Percentiles rank a stretch among this genome's conserved stretches.
Evolutionary conservation across 441 rosid genomes (phyloP).

Genomic region (Euphorbia schlechtendalii): DNA sequence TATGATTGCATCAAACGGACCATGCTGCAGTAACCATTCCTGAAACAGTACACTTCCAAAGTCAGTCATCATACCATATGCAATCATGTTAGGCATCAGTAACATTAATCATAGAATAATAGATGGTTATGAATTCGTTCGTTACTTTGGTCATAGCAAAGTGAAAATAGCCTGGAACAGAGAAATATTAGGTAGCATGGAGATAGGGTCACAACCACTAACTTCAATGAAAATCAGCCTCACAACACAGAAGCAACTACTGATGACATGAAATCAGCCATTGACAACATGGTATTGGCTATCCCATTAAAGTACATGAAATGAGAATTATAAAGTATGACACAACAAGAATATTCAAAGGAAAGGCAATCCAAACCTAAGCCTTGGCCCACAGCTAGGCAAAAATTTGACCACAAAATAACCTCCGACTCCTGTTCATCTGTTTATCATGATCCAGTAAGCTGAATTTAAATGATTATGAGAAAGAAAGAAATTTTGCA

Average conservation of each 20-base stretch:
- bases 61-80: slow-evolving; percentile 23
- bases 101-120: slow-evolving; percentile 11
- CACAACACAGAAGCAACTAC: too few species aligned
- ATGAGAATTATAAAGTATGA: background rate
- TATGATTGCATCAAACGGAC: slow-evolving; percentile 88
- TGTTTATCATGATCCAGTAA: background rate
- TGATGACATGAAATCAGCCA: background rate
- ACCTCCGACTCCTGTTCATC: background rate
- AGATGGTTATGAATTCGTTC: slow-evolving; percentile 2
- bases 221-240: background rate
- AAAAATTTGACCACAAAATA: background rate
- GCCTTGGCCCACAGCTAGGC: background rate
- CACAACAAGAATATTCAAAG: background rate
- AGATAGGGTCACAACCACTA: background rate
- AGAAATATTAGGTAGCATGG: background rate
- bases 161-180: background rate
- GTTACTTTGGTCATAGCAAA: background rate
- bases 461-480: background rate
- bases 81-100: slow-evolving; percentile 16
- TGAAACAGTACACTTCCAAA: slow-evolving; percentile 31
- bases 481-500: background rate
- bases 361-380: background rate
- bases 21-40: slow-evolving; percentile 74
- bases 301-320: background rate
- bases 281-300: background rate